These are phyloP conservation scores for Cystobasidium pallidum DNA, from an alignment of 1,284 basidiomycete species.

Conservation along the genomic window DNA sequence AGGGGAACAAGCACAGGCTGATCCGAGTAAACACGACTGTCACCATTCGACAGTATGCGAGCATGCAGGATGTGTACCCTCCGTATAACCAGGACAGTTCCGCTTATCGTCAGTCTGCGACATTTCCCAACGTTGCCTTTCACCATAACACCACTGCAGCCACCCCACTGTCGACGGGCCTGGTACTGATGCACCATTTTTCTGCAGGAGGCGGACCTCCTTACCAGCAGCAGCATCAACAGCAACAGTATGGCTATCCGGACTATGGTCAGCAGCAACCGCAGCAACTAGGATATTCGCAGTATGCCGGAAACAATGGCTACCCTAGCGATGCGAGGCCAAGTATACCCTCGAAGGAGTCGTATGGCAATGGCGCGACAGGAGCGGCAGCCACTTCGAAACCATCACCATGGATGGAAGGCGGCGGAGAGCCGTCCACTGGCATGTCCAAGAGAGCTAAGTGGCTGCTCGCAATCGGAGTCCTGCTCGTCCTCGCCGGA, in stretches of 20 bases:
- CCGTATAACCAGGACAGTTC: not conserved
- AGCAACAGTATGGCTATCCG: conserved; percentile 5
- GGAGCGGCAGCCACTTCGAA: not conserved
- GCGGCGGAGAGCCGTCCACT: conserved; percentile 29
- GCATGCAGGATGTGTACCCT: conserved; percentile 20
- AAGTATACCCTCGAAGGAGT: conserved; percentile 12
- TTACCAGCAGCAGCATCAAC: not conserved
- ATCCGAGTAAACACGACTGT: not conserved
- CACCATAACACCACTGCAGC: not conserved
- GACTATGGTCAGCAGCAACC: not conserved
- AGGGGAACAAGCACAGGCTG: not conserved
- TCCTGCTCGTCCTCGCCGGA: conserved; percentile 28
- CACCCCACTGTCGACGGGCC: not conserved
- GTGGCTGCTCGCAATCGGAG: conserved; percentile 30
- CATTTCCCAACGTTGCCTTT: not conserved
- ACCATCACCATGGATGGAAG: conserved; percentile 32
- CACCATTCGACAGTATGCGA: not conserved
- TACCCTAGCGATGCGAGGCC: conserved; percentile 2
- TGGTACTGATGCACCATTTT: not conserved
- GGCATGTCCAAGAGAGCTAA: conserved; percentile 18
- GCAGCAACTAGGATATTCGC: conserved; percentile 5
- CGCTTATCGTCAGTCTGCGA: not conserved
- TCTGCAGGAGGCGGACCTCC: not conserved
- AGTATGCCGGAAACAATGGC: conserved; percentile 16
- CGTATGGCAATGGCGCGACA: not conserved